Conservation (phyloP, 2,329 filamentous ascomycete species). For the Metarhizium sp. region DNA sequence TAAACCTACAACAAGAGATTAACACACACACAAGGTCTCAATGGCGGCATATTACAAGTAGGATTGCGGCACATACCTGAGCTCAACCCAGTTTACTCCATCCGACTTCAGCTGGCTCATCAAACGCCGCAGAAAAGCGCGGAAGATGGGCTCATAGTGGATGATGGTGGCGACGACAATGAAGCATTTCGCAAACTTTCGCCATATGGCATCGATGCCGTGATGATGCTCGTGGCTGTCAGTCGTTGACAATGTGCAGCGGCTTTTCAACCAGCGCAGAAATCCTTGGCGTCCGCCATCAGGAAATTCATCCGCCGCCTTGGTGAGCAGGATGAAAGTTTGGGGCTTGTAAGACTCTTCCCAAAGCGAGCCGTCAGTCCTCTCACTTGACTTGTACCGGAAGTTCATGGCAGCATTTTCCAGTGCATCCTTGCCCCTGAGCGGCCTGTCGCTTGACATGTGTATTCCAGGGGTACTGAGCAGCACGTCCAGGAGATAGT, state of each 20-base stretch:
- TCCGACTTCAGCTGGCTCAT: conserved; percentile 67
- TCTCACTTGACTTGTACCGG: conserved; percentile 40
- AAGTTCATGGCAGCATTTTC: conserved; percentile 52
- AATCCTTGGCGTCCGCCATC: conserved; percentile 63
- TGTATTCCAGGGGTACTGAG: conserved; percentile 67
- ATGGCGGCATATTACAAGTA: not conserved
- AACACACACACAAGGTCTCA: not conserved
- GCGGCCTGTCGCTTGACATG: conserved; percentile 49
- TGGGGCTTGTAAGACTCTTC: conserved; percentile 48
- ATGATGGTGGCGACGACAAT: conserved; percentile 63
- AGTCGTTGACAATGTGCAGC: conserved; percentile 60
- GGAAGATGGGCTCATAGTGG: conserved; percentile 85
- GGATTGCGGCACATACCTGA: conserved; percentile 35
- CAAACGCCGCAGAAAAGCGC: conserved; percentile 62
- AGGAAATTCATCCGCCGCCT: conserved; percentile 67
- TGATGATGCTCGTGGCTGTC: conserved; percentile 75
- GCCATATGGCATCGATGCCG: conserved; percentile 76
- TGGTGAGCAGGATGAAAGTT: conserved; percentile 46
- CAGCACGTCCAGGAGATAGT: conserved; percentile 65
- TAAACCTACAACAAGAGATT: conserved; percentile 36
- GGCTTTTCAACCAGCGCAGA: conserved; percentile 63
- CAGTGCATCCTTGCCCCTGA: conserved; percentile 44
- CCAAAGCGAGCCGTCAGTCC: conserved; percentile 53
- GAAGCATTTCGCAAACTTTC: conserved; percentile 71
- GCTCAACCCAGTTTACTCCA: conserved; percentile 75